phyloP scores from a whole-genome alignment of 345 rosid species.

The Aquilaria yunnanensis region DNA sequence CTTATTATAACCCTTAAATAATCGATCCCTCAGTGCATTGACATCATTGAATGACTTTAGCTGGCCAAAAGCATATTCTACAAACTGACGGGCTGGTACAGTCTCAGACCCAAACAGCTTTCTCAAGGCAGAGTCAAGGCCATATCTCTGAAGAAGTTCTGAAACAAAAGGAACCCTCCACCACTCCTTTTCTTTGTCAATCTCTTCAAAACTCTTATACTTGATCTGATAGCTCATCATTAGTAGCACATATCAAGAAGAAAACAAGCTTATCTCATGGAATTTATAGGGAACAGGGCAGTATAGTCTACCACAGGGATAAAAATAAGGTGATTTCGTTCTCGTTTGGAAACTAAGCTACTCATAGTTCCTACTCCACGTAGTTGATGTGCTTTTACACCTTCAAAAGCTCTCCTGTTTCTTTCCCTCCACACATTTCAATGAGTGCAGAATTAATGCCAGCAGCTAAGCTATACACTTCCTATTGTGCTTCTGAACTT shows the following conservation, averaged over 20 bases:
- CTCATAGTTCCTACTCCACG: no score
- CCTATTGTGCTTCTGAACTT: no score
- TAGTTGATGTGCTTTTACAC: no score
- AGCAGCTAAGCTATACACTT: no score
- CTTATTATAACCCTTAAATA: conserved; percentile 18
- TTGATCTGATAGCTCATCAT: conserved; percentile 48
- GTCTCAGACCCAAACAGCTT: conserved; percentile 54
- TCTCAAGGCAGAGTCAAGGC: conserved; percentile 56
- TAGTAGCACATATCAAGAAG: neutral
- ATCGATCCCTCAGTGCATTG: conserved; percentile 28
- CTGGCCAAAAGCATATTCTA: conserved; percentile 86
- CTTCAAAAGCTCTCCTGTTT: no score
- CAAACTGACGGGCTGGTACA: conserved; percentile 79
- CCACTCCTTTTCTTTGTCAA: conserved; percentile 75
- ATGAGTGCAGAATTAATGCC: no score
- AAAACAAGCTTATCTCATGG: neutral
- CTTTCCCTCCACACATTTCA: no score
- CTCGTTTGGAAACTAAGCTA: neutral
- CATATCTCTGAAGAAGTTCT: conserved; percentile 58
- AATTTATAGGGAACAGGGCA: neutral
- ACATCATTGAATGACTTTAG: conserved; percentile 65
- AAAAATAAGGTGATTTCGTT: neutral
- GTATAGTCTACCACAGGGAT: no score
- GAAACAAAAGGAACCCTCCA: conserved; percentile 74
- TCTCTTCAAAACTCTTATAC: conserved; percentile 69